Evolutionary conservation across 257 asterid genomes (phyloP), one percentile per base, ranked within the genome.

Genomic region (Nicotiana tabacum): DNA sequence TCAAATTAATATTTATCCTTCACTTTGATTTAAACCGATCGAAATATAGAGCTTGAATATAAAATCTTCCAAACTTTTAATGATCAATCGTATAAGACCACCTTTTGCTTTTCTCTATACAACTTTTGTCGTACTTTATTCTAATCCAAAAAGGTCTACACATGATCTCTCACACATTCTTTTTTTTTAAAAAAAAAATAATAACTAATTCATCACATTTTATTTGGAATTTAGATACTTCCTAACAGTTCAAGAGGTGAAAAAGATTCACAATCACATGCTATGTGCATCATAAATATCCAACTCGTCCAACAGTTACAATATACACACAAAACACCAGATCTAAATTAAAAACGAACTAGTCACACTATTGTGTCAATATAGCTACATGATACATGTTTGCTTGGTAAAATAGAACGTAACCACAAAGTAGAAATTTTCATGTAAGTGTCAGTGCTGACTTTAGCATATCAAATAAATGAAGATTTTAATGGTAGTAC

Each of bases 401-500:
- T 27, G 64, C 64, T 76, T 39, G 9, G 80, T 76, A 29, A 74
- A 76, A 76, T 48, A 27, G 8, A 48, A 48, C 53, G 46, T 51
- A 48, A 74, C 80, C 10, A 39, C 61, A 74, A 7, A 48, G 64
- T 74, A 51, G 80, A 76, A 76, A 27, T 51, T 76, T 51, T 29
- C 64, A 53, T 12, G 13, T 11, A 13, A 10, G 1, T 53, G 16
- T 76, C 80, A 11, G 64, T 51, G 64, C 29, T 76, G 80, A 76
- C 64, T 76, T 51, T 76, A 51, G 37, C 64, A 76, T 48, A 76
- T 24, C 43, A 15, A 74, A 74, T 76, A 76, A 76, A 76, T 76
- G 80, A 27, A 7, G 64, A 76, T 76, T 46, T 48, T 74, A 24
- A 74, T 74, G 61, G 62, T 74, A 21, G 24, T 57, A 57, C 17